A percentile compares a stretch with the other conserved stretches of the same genome.
Conservation (phyloP, 257 asterid genomes). For the Fraxinus anomala region DNA sequence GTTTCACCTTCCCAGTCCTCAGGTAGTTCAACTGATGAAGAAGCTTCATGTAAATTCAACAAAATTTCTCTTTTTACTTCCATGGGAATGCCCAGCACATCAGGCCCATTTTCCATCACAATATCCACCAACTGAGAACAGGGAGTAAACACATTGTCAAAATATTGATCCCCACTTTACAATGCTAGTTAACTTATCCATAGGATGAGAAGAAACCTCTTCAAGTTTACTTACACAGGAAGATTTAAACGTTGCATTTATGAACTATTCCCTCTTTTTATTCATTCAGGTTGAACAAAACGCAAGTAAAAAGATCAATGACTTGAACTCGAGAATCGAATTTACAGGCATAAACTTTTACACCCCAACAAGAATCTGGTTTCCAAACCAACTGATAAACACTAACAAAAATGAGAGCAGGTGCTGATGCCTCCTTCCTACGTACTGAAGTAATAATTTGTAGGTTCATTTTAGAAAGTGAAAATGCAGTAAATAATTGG, state of each 20-base stretch:
- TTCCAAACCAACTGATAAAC: neutral
- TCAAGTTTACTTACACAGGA: neutral
- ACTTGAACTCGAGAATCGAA: neutral
- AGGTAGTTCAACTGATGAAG: conserved; percentile 60
- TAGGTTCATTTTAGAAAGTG: neutral
- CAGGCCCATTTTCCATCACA: conserved; percentile 69
- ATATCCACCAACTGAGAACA: conserved; percentile 73
- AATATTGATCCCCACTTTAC: neutral
- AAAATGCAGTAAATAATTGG: neutral
- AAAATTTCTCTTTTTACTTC: conserved; percentile 72
- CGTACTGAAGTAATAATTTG: neutral
- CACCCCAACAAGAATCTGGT: neutral
- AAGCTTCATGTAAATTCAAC: conserved; percentile 71
- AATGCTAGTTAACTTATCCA: neutral
- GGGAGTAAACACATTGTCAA: conserved; percentile 20
- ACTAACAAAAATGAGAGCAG: neutral
- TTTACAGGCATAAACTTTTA: neutral
- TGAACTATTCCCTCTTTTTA: neutral
- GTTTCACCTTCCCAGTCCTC: conserved; percentile 96
- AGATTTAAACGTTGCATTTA: neutral
- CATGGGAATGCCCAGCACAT: conserved; percentile 60
- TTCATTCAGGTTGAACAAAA: neutral
- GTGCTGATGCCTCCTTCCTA: neutral
- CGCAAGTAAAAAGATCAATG: neutral
- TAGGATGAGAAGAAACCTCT: neutral